These are phyloP conservation scores for Xylaria sp. DNA, from an alignment of 495 filamentous ascomycete genomes.

Conservation along the genomic window DNA sequence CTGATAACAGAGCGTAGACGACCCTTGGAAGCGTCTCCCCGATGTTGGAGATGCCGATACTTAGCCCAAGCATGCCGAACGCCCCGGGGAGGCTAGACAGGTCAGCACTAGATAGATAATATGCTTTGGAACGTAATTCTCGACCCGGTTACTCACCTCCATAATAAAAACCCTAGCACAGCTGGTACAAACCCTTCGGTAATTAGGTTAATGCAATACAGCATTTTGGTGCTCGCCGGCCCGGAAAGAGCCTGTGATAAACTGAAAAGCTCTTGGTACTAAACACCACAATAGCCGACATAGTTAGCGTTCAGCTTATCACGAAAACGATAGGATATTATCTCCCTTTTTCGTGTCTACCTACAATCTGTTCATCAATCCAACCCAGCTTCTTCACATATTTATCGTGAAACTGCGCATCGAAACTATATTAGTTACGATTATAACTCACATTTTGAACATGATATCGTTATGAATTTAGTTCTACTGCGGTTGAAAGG, in stretches of 20 bases:
- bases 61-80: conserved; percentile 75
- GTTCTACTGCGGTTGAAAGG: neutral
- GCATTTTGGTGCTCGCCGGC: conserved; percentile 81
- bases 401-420: conserved; percentile 59
- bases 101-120: neutral
- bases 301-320: neutral
- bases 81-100: conserved; percentile 71
- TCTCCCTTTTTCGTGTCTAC: conserved; percentile 4
- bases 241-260: conserved; percentile 79
- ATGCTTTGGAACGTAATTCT: neutral
- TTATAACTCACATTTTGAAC: neutral
- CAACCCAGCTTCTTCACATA: conserved; percentile 73
- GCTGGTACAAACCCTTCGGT: conserved; percentile 69
- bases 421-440: neutral
- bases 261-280: conserved; percentile 87
- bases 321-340: neutral
- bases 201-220: conserved; percentile 74
- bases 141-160: conserved; percentile 57
- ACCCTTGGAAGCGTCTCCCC: conserved; percentile 64
- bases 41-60: conserved; percentile 71
- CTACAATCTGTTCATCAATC: conserved; percentile 77
- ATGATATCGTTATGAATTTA: neutral
- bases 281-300: neutral
- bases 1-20: conserved; percentile 78
- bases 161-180: conserved; percentile 70